Evolutionary conservation across 495 filamentous ascomycete genomes (phyloP), one percentile per base, ranked within the genome.

Genomic region (Haplographium delicatum): DNA sequence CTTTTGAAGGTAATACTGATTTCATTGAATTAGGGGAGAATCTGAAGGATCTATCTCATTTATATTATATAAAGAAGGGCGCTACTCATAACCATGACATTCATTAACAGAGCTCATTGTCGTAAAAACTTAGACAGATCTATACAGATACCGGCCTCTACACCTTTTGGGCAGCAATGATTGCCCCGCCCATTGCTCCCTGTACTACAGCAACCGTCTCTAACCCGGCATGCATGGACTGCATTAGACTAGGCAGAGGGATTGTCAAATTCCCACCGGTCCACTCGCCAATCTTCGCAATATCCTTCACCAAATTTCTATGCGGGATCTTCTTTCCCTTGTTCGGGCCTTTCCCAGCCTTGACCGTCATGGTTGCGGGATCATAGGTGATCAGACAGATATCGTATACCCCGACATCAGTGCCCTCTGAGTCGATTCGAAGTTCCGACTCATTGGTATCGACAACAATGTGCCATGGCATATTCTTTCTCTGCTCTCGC

Each of bases 241-340:
- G n/a, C n/a, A n/a, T n/a, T n/a, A n/a, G n/a, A n/a, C n/a, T 8
- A 2, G 57, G 57, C 31, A 60, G 50, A 30, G 28, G 33, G 28
- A 56, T 20, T 28, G 28, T 53, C 38, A 50, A 28, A 28, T 60
- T 52, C 1, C 57, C 57, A 7, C 57, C 57, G 7, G 3, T 42
- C 57, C 57, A 60, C 19, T 60, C 53, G 5, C 57, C 57, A 27
- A 60, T 24, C 44, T 50, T 56, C 22, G 24, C 26, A 1, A 57
- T 26, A 2, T 39, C 46, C 35, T 34, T 43, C 9, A 60, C 57
- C 25, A 53, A 23, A 28, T 60, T 56, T 9, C 37, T 15, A 40
- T 60, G 53, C 31, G 43, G 26, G 8, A 60, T 35, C 44, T 60
- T 60, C 43, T 48, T 57, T 18, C 53, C 57, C 39, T 60, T 60